These are phyloP conservation scores for Gastrolobium villosum DNA, from an alignment of 306 rosid genomes.

Conservation along the genomic window DNA sequence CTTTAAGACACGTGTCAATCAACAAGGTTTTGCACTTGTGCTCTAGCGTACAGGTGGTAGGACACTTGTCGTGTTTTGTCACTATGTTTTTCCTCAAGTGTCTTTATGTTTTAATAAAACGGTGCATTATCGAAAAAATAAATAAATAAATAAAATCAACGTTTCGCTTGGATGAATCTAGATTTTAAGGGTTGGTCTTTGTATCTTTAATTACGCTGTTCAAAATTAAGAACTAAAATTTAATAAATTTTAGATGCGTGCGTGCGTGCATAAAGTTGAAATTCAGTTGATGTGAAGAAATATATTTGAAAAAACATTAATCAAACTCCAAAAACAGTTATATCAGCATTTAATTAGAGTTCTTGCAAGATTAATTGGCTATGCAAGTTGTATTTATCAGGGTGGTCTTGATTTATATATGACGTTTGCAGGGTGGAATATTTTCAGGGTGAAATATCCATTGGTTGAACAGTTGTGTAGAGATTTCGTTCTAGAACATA, in stretches of 20 bases:
- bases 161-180: background rate
- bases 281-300: background rate
- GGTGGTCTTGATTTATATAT: background rate
- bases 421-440: background rate
- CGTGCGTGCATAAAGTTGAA: background rate
- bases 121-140: conserved; percentile 50
- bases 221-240: background rate
- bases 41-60: conserved; percentile 69
- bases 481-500: background rate
- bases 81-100: background rate
- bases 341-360: background rate
- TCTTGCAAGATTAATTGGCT: conserved; percentile 2
- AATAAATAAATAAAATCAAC: background rate
- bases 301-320: conserved; percentile 5
- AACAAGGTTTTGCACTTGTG: conserved; percentile 54
- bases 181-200: background rate
- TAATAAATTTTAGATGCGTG: background rate
- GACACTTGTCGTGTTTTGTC: conserved; percentile 68
- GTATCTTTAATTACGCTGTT: background rate
- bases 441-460: conserved; percentile 1
- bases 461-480: conserved; percentile 43
- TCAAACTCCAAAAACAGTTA: background rate
- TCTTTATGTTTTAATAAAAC: conserved; percentile 33
- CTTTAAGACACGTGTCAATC: conserved; percentile 63
- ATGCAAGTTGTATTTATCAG: background rate